phyloP scores from a whole-genome alignment of 2,329 filamentous ascomycete genomes.

The Colletotrichum tanaceti region DNA sequence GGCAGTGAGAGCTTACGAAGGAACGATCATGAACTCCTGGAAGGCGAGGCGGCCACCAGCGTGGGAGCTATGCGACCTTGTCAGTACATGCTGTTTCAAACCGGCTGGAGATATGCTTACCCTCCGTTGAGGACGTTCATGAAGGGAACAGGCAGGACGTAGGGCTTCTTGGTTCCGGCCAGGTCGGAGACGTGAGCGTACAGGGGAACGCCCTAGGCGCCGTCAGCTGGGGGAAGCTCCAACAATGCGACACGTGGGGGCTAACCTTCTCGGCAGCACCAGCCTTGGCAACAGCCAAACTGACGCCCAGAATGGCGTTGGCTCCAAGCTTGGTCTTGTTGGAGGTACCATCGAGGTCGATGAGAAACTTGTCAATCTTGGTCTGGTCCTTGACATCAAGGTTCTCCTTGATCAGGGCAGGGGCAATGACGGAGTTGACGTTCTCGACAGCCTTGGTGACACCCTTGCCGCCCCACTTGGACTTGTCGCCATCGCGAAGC shows the following conservation, averaged over 20 bases:
- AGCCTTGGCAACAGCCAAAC: conserved; percentile 86
- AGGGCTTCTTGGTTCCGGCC: conserved; percentile 90
- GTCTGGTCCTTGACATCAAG: conserved; percentile 89
- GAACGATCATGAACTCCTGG: conserved; percentile 97
- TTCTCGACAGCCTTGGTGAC: conserved; percentile 87
- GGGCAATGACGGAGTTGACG: conserved; percentile 84
- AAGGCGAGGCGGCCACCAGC: conserved; percentile 95
- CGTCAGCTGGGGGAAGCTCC: conserved; percentile 16
- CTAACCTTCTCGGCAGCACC: conserved; percentile 85
- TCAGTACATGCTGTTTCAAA: conserved; percentile 7
- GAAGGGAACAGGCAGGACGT: conserved; percentile 90
- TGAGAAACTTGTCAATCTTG: conserved; percentile 86
- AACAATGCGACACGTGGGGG: not conserved
- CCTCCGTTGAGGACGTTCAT: conserved; percentile 92
- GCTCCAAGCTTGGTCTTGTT: conserved; percentile 92
- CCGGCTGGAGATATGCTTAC: conserved; percentile 48
- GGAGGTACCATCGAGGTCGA: conserved; percentile 82
- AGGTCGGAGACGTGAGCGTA: conserved; percentile 91
- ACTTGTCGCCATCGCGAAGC: conserved; percentile 90
- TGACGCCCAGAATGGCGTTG: conserved; percentile 89
- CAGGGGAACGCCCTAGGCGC: conserved; percentile 75
- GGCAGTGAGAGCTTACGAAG: conserved; percentile 66
- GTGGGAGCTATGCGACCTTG: conserved; percentile 73
- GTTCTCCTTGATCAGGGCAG: conserved; percentile 83
- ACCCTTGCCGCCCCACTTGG: conserved; percentile 88